Percentiles rank a stretch among this genome's conserved stretches.
phyloP scores from a whole-genome alignment of 768 basidiomycete genomes.

The Daedaleopsis sinensis region DNA sequence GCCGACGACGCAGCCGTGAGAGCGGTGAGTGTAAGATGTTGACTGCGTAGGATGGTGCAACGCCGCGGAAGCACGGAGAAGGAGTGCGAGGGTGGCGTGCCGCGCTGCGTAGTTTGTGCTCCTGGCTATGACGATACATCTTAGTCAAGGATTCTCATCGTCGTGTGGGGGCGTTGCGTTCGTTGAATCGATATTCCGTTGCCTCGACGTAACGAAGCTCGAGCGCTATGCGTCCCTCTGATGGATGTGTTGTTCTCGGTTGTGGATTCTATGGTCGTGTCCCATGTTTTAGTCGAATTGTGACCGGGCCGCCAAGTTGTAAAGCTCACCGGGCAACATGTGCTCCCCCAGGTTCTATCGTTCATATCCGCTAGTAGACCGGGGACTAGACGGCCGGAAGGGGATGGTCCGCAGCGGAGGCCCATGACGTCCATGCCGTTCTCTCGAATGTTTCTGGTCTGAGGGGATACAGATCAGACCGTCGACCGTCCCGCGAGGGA shows the following conservation, averaged over 20 bases:
- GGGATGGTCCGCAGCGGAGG: not conserved
- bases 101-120: too few relatives aligned
- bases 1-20: conserved; percentile 25
- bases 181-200: too few relatives aligned
- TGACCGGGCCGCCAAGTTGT: too few relatives aligned
- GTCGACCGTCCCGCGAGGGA: not conserved
- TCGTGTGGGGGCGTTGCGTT: too few relatives aligned
- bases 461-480: not conserved
- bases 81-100: not conserved
- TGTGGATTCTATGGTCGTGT: too few relatives aligned
- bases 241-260: too few relatives aligned
- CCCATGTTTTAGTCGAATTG: too few relatives aligned
- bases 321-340: not conserved
- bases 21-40: too few relatives aligned
- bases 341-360: not conserved
- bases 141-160: too few relatives aligned
- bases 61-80: not conserved
- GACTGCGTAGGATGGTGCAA: not conserved
- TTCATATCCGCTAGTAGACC: not conserved
- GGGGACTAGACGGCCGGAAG: not conserved
- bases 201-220: too few relatives aligned
- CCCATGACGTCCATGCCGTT: not conserved
- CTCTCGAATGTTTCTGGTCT: not conserved
- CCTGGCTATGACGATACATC: too few relatives aligned
- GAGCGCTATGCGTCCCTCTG: too few relatives aligned